Conservation (phyloP, 495 filamentous ascomycete species). For the Penicillium steckii region DNA sequence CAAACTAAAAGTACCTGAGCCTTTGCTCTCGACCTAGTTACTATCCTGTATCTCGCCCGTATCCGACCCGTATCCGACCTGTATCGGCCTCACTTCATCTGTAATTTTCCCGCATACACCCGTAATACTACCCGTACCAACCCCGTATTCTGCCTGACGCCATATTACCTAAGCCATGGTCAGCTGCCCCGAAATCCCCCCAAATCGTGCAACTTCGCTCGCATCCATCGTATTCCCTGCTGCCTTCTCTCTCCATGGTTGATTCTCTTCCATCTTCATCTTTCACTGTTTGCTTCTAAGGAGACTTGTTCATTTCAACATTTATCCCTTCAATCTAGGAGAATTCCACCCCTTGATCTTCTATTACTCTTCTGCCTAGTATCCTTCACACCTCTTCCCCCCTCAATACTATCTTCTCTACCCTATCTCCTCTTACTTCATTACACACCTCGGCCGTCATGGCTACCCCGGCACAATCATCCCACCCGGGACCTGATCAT, state of each 20-base stretch:
- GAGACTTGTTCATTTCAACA: no score
- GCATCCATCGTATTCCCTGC: no score
- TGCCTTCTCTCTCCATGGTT: no score
- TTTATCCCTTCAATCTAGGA: conserved; percentile 3
- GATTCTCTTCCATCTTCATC: no score
- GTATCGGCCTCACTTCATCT: neutral
- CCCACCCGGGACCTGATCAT: conserved; percentile 59
- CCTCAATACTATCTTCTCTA: conserved; percentile 10
- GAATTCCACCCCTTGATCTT: neutral
- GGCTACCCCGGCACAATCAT: conserved; percentile 29
- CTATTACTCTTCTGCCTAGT: neutral
- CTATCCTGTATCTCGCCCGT: neutral
- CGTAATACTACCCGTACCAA: neutral
- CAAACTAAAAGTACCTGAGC: conserved; percentile 10
- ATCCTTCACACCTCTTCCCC: neutral
- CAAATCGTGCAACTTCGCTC: no score
- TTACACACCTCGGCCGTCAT: conserved; percentile 22
- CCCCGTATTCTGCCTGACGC: conserved; percentile 1
- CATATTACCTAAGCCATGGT: conserved; percentile 6
- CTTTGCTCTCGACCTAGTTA: neutral
- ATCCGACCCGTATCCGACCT: neutral
- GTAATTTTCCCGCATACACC: neutral
- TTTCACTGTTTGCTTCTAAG: no score
- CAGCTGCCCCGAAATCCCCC: no score
- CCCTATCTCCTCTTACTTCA: conserved; percentile 13